Evolutionary conservation across 176 grass and related monocot genomes (phyloP).

Genomic region (Aegilops bicornis): DNA sequence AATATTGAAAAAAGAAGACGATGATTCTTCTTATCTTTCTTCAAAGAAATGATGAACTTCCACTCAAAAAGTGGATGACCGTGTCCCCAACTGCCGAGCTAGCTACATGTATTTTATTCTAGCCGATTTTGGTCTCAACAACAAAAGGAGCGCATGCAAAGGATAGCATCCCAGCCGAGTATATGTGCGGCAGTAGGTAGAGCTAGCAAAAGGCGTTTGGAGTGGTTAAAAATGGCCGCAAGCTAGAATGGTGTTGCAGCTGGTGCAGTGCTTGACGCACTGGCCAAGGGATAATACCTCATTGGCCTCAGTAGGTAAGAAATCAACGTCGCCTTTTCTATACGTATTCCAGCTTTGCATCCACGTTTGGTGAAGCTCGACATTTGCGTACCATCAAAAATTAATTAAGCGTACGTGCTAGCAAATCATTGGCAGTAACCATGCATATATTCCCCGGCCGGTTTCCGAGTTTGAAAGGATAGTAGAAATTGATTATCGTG

Average conservation of each 20-base stretch:
- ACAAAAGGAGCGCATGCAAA: background rate
- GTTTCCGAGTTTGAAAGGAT: background rate
- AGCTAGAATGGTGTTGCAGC: background rate
- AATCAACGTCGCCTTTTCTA: conserved; percentile 24
- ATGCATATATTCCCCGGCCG: too few species aligned
- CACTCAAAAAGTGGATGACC: background rate
- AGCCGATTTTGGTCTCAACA: background rate
- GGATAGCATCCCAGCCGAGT: background rate
- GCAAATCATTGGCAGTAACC: background rate
- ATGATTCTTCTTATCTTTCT: background rate
- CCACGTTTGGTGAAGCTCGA: conserved; percentile 30
- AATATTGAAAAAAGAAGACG: background rate
- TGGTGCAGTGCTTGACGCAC: background rate
- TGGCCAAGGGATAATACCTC: conserved; percentile 10
- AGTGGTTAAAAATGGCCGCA: conserved; percentile 2
- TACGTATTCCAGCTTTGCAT: background rate
- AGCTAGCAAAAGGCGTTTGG: conserved; percentile 12
- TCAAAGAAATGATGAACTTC: background rate
- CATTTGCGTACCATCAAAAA: background rate
- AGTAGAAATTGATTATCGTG: background rate
- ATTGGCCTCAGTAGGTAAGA: background rate
- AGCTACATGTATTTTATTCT: background rate
- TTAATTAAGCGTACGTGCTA: background rate
- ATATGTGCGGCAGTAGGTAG: background rate
- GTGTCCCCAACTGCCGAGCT: background rate